Evolutionary conservation across 306 rosid genomes (phyloP).

Genomic region (Gastrolobium villosum): DNA sequence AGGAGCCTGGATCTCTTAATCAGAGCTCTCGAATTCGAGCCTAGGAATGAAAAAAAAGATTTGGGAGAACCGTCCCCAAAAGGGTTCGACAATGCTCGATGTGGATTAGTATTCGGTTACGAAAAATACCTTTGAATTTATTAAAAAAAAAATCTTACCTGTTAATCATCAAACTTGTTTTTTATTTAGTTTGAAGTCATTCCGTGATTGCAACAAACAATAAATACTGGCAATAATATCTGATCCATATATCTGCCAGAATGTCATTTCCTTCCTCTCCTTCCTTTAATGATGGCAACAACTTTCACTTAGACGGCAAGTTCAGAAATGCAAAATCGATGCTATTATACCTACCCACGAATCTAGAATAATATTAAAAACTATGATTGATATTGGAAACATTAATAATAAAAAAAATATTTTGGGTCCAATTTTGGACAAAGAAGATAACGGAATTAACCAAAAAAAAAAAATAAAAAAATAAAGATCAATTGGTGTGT

Average conservation of each 20-base stretch:
- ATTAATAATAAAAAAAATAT: neutral
- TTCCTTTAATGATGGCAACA: constrained; percentile 40
- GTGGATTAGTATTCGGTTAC: too few species aligned
- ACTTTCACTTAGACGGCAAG: constrained; percentile 53
- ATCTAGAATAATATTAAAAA: neutral
- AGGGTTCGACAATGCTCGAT: too few species aligned
- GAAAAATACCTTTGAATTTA: too few species aligned
- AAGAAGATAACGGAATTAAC: neutral
- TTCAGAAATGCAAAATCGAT: neutral
- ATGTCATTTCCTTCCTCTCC: constrained; percentile 33
- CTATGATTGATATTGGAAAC: neutral
- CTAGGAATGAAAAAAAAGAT: too few species aligned
- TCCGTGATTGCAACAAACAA: neutral
- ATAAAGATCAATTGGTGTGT: too few species aligned
- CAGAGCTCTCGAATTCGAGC: too few species aligned
- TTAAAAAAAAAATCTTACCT: too few species aligned
- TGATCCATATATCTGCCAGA: neutral
- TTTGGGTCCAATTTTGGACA: neutral
- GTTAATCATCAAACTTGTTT: too few species aligned
- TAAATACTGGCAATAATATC: neutral
- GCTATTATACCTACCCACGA: neutral
- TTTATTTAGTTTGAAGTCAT: neutral
- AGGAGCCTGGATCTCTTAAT: too few species aligned
- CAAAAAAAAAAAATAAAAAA: too few species aligned
- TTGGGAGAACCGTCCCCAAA: too few species aligned